phyloP scores from a whole-genome alignment of 2,329 filamentous ascomycete species.

The Lizonia empirigonia region DNA sequence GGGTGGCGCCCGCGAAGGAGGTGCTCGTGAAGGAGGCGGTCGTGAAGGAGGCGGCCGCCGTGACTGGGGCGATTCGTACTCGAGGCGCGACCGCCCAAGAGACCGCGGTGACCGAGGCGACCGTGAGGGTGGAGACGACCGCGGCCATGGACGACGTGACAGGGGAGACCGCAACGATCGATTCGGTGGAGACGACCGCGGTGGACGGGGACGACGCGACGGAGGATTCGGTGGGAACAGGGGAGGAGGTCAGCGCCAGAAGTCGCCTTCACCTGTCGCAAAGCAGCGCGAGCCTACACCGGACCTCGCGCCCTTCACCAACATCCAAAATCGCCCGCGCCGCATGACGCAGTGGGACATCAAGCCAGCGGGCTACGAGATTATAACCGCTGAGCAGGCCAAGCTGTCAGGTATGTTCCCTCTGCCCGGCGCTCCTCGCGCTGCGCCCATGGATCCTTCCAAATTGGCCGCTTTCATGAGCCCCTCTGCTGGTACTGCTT shows the following conservation, averaged over 20 bases:
- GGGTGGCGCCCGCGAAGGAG: slow-evolving; percentile 56
- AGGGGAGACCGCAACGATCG: slow-evolving; percentile 52
- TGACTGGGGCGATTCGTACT: slow-evolving; percentile 64
- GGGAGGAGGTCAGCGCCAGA: slow-evolving; percentile 57
- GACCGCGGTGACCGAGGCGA: slow-evolving; percentile 37
- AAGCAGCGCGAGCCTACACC: slow-evolving; percentile 96
- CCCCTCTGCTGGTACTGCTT: slow-evolving; percentile 74
- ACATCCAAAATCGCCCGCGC: slow-evolving; percentile 83
- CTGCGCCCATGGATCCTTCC: slow-evolving; percentile 92
- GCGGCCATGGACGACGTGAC: slow-evolving; percentile 41
- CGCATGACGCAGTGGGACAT: slow-evolving; percentile 99
- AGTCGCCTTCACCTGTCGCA: slow-evolving; percentile 75
- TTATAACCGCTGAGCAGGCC: slow-evolving; percentile 96
- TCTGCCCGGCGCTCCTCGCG: slow-evolving; percentile 89
- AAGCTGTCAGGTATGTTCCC: slow-evolving; percentile 99
- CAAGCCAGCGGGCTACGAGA: slow-evolving; percentile 97
- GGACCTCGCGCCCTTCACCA: slow-evolving; percentile 84
- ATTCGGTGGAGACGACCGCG: slow-evolving; percentile 50
- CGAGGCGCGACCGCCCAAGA: slow-evolving; percentile 43
- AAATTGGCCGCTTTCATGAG: slow-evolving; percentile 96
- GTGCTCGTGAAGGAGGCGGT: slow-evolving; percentile 4
- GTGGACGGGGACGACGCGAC: slow-evolving; percentile 32
- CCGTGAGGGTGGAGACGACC: slow-evolving; percentile 44
- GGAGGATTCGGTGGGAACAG: slow-evolving; percentile 24
- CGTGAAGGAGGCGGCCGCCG: slow-evolving; percentile 57